Conservation (phyloP, 1,284 basidiomycete species). For the Pseudozyma sp. region DNA sequence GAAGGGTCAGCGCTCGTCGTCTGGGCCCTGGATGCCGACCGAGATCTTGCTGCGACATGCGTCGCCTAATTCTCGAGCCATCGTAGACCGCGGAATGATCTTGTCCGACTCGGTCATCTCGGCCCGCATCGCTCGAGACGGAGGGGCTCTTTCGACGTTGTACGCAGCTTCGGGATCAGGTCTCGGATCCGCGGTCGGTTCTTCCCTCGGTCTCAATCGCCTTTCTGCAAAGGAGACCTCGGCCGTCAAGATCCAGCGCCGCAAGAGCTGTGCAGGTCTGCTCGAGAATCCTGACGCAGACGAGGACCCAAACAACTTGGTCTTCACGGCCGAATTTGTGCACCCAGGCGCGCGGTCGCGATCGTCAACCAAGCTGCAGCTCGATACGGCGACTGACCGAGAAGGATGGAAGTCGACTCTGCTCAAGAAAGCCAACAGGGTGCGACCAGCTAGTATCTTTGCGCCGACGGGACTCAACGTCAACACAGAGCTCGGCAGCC, state of each 20-base stretch:
- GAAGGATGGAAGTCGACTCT: slow-evolving; percentile 48
- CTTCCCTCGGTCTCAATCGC: slow-evolving; percentile 54
- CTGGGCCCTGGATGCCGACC: slow-evolving; percentile 48
- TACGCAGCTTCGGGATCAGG: slow-evolving; percentile 42
- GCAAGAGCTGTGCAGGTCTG: slow-evolving; percentile 49
- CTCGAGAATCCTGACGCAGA: slow-evolving; percentile 44
- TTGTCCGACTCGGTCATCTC: slow-evolving; percentile 61
- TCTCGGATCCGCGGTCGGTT: slow-evolving; percentile 56
- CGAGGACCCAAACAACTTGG: slow-evolving; percentile 37
- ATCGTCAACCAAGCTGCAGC: slow-evolving; percentile 26
- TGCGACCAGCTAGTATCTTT: slow-evolving; percentile 42
- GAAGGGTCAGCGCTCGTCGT: slow-evolving; percentile 32
- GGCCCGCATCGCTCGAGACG: slow-evolving; percentile 52
- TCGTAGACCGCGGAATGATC: slow-evolving; percentile 63
- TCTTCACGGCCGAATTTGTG: slow-evolving; percentile 45
- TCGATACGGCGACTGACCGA: slow-evolving; percentile 22
- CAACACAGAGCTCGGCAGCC: slow-evolving; percentile 35
- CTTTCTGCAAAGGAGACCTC: slow-evolving; percentile 51
- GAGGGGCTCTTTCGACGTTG: slow-evolving; percentile 38
- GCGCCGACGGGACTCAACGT: slow-evolving; percentile 31
- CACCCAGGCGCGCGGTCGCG: slow-evolving; percentile 46
- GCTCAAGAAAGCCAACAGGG: slow-evolving; percentile 43
- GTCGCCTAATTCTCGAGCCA: slow-evolving; percentile 56
- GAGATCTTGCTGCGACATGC: slow-evolving; percentile 61
- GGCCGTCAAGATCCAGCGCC: slow-evolving; percentile 54